These are phyloP conservation scores for Theobroma cacao DNA, from an alignment of 345 rosid species.

Conservation along the genomic window DNA sequence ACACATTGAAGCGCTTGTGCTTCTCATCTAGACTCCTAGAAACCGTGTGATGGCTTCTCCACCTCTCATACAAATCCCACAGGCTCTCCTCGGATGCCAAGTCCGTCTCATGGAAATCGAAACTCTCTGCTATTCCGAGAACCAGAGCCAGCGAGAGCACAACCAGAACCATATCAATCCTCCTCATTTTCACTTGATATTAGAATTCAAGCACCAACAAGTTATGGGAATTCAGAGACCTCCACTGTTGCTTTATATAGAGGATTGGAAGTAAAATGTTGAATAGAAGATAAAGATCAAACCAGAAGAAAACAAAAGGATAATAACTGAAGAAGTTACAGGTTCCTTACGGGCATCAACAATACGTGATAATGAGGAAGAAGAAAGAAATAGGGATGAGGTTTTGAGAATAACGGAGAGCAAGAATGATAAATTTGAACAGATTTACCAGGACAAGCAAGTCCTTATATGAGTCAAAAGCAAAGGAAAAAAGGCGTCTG, in stretches of 20 bases:
- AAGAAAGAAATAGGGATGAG: conserved; percentile 9
- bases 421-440: background rate
- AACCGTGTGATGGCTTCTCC: conserved; percentile 86
- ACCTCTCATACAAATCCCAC: conserved; percentile 78
- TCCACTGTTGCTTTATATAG: conserved; percentile 28
- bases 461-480: background rate
- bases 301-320: conserved; percentile 10
- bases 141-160: conserved; percentile 42
- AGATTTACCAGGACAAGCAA: conserved; percentile 16
- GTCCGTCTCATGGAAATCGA: conserved; percentile 70
- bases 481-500: background rate
- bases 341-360: conserved; percentile 47
- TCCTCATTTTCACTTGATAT: conserved; percentile 19
- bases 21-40: conserved; percentile 65
- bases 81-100: conserved; percentile 59
- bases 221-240: conserved; percentile 4
- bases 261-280: background rate
- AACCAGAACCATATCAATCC: conserved; percentile 25
- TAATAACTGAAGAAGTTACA: conserved; percentile 37
- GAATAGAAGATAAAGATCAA: background rate
- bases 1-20: conserved; percentile 66
- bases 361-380: background rate
- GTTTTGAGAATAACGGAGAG: conserved; percentile 18
- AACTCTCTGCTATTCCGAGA: conserved; percentile 39
- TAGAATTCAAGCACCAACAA: background rate